Conservation (phyloP, 208 protist species). For the Crithidia sp. region DNA sequence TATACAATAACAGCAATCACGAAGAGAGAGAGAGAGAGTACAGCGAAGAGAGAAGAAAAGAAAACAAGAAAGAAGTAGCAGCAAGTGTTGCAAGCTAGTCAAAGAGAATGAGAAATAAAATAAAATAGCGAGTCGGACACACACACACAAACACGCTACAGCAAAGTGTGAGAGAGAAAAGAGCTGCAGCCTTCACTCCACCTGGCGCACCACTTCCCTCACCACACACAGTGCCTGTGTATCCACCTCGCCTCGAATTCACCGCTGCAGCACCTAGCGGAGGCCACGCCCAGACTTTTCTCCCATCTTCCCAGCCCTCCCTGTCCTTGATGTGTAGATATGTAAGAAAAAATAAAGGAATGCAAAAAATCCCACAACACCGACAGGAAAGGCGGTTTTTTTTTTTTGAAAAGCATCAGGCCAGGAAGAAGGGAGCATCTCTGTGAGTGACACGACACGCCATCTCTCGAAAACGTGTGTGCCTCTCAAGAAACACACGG, state of each 20-base stretch:
- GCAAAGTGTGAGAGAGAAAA: too few relatives aligned
- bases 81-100: too few relatives aligned
- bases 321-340: too few relatives aligned
- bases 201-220: too few relatives aligned
- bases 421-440: background rate
- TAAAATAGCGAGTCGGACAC: background rate
- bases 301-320: background rate
- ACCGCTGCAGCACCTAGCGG: background rate
- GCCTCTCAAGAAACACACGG: too few relatives aligned
- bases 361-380: too few relatives aligned
- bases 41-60: background rate
- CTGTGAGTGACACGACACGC: background rate
- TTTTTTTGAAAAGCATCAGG: background rate
- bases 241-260: background rate
- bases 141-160: too few relatives aligned
- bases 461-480: background rate
- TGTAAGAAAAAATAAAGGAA: too few relatives aligned
- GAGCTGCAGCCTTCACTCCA: too few relatives aligned
- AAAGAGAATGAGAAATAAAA: slow-evolving; percentile 1
- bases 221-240: too few relatives aligned
- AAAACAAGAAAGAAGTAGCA: background rate
- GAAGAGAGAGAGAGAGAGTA: slow-evolving; percentile 10
- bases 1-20: background rate
- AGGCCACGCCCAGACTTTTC: slow-evolving; percentile 3
- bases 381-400: too few relatives aligned